Evolutionary conservation across 805 yeast genomes (phyloP).

Genomic region (Teunomyces tritomae): DNA sequence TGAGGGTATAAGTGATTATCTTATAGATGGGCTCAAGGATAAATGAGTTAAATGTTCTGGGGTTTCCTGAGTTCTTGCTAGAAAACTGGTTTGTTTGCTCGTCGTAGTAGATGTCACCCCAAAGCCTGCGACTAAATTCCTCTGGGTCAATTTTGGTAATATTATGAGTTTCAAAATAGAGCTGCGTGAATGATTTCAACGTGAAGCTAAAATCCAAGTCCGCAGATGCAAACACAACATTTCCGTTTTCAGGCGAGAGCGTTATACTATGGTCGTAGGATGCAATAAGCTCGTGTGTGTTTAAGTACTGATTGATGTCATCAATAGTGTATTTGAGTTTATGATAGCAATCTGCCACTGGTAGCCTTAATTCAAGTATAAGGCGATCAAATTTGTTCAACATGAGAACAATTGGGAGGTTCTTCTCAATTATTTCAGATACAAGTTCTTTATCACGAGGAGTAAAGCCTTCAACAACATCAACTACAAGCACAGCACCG

Average conservation of each 20-base stretch:
- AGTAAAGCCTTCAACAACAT: slow-evolving; percentile 79
- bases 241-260: slow-evolving; percentile 60
- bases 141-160: slow-evolving; percentile 1
- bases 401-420: slow-evolving; percentile 56
- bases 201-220: slow-evolving; percentile 63
- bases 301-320: slow-evolving; percentile 57
- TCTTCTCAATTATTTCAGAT: slow-evolving; percentile 47
- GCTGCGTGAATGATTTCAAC: slow-evolving; percentile 57
- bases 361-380: slow-evolving; percentile 72
- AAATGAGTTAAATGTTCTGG: slow-evolving; percentile 58
- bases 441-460: slow-evolving; percentile 51
- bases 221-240: slow-evolving; percentile 75
- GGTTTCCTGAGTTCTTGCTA: slow-evolving; percentile 16
- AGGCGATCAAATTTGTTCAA: slow-evolving; percentile 84
- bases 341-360: slow-evolving; percentile 69
- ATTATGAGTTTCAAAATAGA: slow-evolving; percentile 34
- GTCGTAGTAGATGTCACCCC: slow-evolving; percentile 74
- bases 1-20: slow-evolving; percentile 56
- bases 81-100: slow-evolving; percentile 44
- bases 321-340: slow-evolving; percentile 63
- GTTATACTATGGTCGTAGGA: slow-evolving; percentile 24
- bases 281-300: slow-evolving; percentile 25
- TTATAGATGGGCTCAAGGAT: slow-evolving; percentile 82
- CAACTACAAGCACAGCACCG: slow-evolving; percentile 69
- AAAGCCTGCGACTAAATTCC: slow-evolving; percentile 53